These are phyloP conservation scores for Passiflora organensis DNA, from an alignment of 345 rosid species.

Conservation along the genomic window DNA sequence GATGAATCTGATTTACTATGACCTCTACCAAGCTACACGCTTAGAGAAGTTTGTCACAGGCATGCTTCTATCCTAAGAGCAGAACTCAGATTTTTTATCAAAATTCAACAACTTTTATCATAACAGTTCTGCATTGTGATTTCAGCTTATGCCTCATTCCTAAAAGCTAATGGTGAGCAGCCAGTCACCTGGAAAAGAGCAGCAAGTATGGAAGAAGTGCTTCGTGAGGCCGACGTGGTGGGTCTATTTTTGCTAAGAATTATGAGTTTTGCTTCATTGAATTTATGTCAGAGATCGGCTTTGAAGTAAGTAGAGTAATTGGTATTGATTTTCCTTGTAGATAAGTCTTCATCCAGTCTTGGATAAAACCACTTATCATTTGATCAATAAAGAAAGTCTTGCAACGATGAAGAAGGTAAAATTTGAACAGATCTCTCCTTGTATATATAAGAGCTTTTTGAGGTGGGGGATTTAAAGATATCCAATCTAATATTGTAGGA, in stretches of 20 bases:
- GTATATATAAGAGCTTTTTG: not conserved
- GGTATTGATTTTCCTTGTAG: slow-evolving; percentile 33
- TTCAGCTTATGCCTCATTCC: slow-evolving; percentile 76
- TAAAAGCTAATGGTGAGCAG: slow-evolving; percentile 74
- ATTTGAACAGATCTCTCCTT: not conserved
- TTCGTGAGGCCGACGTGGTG: slow-evolving; percentile 84
- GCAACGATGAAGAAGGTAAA: slow-evolving; percentile 89
- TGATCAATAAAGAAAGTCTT: slow-evolving; percentile 87
- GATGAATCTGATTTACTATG: slow-evolving; percentile 93
- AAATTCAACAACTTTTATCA: slow-evolving; percentile 5
- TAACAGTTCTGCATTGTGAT: slow-evolving; percentile 6
- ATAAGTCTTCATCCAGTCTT: slow-evolving; percentile 94
- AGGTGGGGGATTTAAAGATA: not conserved
- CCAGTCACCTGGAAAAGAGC: slow-evolving; percentile 96
- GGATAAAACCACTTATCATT: slow-evolving; percentile 94
- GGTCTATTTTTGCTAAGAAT: slow-evolving; percentile 8
- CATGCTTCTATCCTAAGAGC: slow-evolving; percentile 12
- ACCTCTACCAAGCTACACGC: slow-evolving; percentile 89
- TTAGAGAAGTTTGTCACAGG: slow-evolving; percentile 94
- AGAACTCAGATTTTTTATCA: not conserved
- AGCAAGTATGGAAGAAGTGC: slow-evolving; percentile 81
- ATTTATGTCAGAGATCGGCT: too few species aligned
- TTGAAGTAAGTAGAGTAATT: slow-evolving; percentile 3
- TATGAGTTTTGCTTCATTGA: slow-evolving; percentile 1
- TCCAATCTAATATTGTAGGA: slow-evolving; percentile 39